Conservation (phyloP, 1,284 basidiomycete species). For the Kwoniella shivajii region DNA sequence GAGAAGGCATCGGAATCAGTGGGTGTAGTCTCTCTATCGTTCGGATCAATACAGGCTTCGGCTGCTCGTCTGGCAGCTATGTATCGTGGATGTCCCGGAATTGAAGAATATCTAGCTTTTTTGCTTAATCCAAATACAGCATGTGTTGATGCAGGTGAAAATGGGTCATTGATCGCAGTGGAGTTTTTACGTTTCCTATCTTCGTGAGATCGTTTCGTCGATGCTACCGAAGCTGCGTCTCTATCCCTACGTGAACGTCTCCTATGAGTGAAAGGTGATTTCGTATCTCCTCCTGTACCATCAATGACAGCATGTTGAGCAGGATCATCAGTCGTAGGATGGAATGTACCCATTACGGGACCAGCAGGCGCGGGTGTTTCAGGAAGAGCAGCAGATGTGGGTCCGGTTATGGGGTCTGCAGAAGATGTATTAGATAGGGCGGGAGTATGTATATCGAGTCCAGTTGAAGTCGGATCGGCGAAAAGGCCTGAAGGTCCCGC, state of each 20-base stretch:
- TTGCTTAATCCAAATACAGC: conserved; percentile 23
- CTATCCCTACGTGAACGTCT: conserved; percentile 28
- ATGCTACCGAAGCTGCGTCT: conserved; percentile 30
- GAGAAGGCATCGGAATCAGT: conserved; percentile 35
- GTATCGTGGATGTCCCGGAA: conserved; percentile 51
- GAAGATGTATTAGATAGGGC: conserved; percentile 30
- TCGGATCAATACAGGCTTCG: conserved; percentile 26
- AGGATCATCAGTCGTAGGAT: conserved; percentile 38
- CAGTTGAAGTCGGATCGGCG: conserved; percentile 24
- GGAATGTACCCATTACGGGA: conserved; percentile 48
- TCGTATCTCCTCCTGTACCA: conserved; percentile 44
- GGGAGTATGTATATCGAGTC: conserved; percentile 19
- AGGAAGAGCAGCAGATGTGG: conserved; percentile 8
- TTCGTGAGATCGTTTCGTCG: conserved; percentile 19
- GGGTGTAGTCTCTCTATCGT: conserved; percentile 37
- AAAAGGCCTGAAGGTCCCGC: conserved; percentile 28
- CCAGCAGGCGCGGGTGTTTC: conserved; percentile 14
- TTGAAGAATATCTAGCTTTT: conserved; percentile 47
- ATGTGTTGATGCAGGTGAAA: conserved; percentile 22
- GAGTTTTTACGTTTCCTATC: conserved; percentile 33
- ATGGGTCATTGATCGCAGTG: conserved; percentile 26
- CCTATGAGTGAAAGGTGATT: conserved; percentile 49
- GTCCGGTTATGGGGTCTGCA: conserved; percentile 8
- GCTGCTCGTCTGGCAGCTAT: conserved; percentile 39
- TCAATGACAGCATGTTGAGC: conserved; percentile 50